Evolutionary conservation across 257 asterid species (phyloP), one percentile per base, ranked within the genome.

Genomic region (Ilex aquifolium): DNA sequence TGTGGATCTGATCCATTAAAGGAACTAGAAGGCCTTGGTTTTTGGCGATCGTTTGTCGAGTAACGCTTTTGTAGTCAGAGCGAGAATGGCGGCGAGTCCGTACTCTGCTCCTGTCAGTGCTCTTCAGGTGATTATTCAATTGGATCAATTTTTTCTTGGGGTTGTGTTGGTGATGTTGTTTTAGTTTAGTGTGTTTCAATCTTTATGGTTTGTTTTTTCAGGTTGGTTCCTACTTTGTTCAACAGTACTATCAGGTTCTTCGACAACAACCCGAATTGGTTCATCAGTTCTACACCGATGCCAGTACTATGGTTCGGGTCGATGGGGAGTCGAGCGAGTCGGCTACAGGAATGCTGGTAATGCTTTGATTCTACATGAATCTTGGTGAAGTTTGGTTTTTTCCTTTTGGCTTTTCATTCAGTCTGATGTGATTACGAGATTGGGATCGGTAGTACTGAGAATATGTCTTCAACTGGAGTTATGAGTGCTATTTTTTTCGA

Each of bases 151-250:
- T 5, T 21, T 14, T 2, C 57, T n/a, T 53, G 5, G 11, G 14
- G 27, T 21, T 21, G 1, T 21, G 27, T 21, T 21, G 27, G 27
- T 21, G 27, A 21, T 21, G 31, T 5, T 53, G 11, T 53, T 10
- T 53, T 53, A 21, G 11, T 4, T 21, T 21, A 0, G 27, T 21
- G 27, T 21, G 27, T 21, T 21, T 21, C 27, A 36, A 15, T 53
- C 15, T 53, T n/a, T 15, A 0, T 53, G 27, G 27, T 15, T n/a
- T 10, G 2, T 53, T 53, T 8, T 10, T 7, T 2, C 54, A 83
- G 99, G 95, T 93, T 29, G 99, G 97, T 46, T 79, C 97, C 13
- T 87, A 81, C 69, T 90, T 93, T 77, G 96, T 87, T 65, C 82
- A 79, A 73, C 97, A 90, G 60, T 93, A 90, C 40, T 93, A 93